These are phyloP conservation scores for Apophysomyces variabilis DNA, from an alignment of 371 early-diverging fungal genomes.

Conservation along the genomic window DNA sequence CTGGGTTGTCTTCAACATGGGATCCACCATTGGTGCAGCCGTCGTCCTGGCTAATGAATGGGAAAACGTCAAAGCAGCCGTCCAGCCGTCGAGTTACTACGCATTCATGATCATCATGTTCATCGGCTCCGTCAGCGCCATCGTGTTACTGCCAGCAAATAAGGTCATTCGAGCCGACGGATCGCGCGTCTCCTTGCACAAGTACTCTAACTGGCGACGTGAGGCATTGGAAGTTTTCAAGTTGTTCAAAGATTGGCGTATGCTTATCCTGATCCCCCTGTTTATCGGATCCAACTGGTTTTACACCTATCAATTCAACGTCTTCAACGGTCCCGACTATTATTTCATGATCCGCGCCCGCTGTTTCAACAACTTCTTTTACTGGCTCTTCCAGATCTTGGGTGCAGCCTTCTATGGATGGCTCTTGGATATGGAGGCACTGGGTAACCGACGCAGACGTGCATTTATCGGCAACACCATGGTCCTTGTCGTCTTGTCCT, in stretches of 20 bases:
- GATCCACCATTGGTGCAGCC: constrained; percentile 67
- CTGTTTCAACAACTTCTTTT: constrained; percentile 66
- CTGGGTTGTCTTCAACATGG: constrained; percentile 84
- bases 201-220: constrained; percentile 57
- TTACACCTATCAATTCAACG: constrained; percentile 70
- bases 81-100: constrained; percentile 57
- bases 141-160: constrained; percentile 61
- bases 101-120: constrained; percentile 71
- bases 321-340: constrained; percentile 32
- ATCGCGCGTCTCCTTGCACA: constrained; percentile 58
- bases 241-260: constrained; percentile 69
- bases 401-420: constrained; percentile 63
- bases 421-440: constrained; percentile 54
- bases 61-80: constrained; percentile 34
- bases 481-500: constrained; percentile 44
- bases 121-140: constrained; percentile 59
- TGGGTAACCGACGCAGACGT: constrained; percentile 54
- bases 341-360: constrained; percentile 66
- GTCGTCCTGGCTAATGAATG: constrained; percentile 64
- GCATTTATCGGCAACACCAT: constrained; percentile 59
- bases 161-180: constrained; percentile 73
- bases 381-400: constrained; percentile 76
- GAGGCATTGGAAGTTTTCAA: constrained; percentile 62
- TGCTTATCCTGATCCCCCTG: constrained; percentile 68
- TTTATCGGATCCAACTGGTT: constrained; percentile 79